A percentile compares a stretch with the other conserved stretches of the same genome.
phyloP scores from a whole-genome alignment of 805 yeast genomes.

The Novakomyces olei region DNA sequence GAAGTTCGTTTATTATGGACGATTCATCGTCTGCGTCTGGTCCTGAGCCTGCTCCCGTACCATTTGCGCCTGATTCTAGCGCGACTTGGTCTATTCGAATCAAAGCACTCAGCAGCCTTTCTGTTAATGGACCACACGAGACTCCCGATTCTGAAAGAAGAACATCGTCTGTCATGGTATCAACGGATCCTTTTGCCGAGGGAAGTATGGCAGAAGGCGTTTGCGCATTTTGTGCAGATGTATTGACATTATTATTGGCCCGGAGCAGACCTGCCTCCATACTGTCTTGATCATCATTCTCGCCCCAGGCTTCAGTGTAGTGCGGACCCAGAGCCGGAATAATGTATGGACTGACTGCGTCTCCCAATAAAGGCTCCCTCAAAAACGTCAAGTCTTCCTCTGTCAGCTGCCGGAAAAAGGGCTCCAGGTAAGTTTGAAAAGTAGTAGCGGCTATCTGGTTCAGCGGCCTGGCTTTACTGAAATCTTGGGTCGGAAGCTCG shows the following conservation, averaged over 20 bases:
- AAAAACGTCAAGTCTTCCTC: conserved; percentile 69
- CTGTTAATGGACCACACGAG: conserved; percentile 78
- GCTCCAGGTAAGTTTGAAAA: conserved; percentile 65
- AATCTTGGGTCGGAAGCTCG: conserved; percentile 64
- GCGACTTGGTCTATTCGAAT: conserved; percentile 7
- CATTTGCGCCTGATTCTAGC: conserved; percentile 9
- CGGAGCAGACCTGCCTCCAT: conserved; percentile 6
- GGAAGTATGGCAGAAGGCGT: conserved; percentile 31
- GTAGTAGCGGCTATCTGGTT: conserved; percentile 87
- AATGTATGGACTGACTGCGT: conserved; percentile 25
- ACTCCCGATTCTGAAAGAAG: conserved; percentile 50
- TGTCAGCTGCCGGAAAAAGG: conserved; percentile 50
- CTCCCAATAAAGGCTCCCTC: conserved; percentile 25
- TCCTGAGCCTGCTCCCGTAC: conserved; percentile 1
- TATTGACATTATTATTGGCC: too few species aligned
- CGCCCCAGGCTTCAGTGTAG: conserved; percentile 69
- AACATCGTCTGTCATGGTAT: conserved; percentile 32
- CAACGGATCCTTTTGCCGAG: conserved; percentile 38
- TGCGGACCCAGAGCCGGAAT: conserved; percentile 72
- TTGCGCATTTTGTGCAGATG: conserved; percentile 15
- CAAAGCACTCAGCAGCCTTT: conserved; percentile 63
- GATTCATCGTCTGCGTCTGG: conserved; percentile 7
- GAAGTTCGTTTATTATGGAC: conserved; percentile 12
- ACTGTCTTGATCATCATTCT: conserved; percentile 32
- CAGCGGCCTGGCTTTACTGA: conserved; percentile 58